These are phyloP conservation scores for Fusarium coffeatum DNA, from an alignment of 2,329 filamentous ascomycete species.

Conservation along the genomic window DNA sequence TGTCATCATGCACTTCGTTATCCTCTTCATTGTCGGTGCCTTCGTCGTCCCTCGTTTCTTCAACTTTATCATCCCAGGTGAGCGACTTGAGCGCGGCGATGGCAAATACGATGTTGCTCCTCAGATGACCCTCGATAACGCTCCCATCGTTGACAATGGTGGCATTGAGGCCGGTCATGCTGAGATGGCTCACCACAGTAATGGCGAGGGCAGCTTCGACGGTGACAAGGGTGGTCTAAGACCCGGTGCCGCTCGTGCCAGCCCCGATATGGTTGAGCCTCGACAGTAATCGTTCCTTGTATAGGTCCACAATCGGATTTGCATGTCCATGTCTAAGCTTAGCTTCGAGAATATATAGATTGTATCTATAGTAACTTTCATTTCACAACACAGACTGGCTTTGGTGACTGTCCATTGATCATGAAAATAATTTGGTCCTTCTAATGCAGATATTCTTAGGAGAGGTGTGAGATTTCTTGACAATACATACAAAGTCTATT, in stretches of 20 bases:
- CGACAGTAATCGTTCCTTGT: neutral
- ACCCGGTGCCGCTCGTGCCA: neutral
- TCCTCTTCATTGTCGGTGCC: constrained; percentile 34
- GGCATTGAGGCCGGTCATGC: constrained; percentile 18
- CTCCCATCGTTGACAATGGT: constrained; percentile 16
- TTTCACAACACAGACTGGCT: neutral
- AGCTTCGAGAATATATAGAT: fast-evolving
- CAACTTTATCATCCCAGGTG: constrained; percentile 24
- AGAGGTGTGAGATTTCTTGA: no score
- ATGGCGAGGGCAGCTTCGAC: constrained; percentile 20
- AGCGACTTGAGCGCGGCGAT: constrained; percentile 28
- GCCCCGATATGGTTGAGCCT: neutral
- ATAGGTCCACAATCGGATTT: neutral
- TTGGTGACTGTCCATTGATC: no score
- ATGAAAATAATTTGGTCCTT: no score
- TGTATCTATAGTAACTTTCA: neutral
- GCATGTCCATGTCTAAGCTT: neutral
- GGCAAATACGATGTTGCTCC: constrained; percentile 38
- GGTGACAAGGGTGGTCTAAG: constrained; percentile 1
- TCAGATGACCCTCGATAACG: constrained; percentile 30
- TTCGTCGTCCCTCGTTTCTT: constrained; percentile 31
- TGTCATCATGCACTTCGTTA: constrained; percentile 36
- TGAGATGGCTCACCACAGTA: neutral
- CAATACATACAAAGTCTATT: no score
- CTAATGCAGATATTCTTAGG: no score